These are phyloP conservation scores for Dalbergia cultrata DNA, from an alignment of 306 rosid genomes.

Conservation along the genomic window DNA sequence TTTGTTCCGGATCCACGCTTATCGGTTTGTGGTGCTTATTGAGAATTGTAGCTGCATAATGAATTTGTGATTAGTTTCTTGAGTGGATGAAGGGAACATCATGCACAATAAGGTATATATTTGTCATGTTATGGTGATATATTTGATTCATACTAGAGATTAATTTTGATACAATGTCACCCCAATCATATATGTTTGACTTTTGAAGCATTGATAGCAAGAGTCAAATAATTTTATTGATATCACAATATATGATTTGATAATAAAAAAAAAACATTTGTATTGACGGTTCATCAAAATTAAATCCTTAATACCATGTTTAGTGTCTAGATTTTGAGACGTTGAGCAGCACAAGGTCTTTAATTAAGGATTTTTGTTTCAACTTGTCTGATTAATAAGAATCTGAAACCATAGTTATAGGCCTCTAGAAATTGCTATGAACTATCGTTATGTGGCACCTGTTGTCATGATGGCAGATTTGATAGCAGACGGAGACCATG, in stretches of 20 bases:
- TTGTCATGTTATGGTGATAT: slow-evolving; percentile 3
- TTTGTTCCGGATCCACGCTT: slow-evolving; percentile 66
- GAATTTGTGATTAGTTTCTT: slow-evolving; percentile 44
- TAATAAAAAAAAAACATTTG: no score
- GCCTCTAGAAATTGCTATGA: slow-evolving; percentile 29
- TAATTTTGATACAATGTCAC: no score
- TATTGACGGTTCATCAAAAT: no score
- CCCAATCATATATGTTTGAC: no score
- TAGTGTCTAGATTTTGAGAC: not conserved
- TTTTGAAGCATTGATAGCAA: no score
- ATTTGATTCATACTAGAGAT: not conserved
- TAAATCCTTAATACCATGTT: not conserved
- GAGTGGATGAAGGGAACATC: slow-evolving; percentile 4
- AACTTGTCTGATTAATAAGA: not conserved
- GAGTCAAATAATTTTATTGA: no score
- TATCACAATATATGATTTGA: no score
- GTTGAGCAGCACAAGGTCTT: not conserved
- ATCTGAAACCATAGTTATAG: not conserved
- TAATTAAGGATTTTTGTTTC: slow-evolving; percentile 10
- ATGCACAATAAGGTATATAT: slow-evolving; percentile 3
- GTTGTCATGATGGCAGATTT: slow-evolving; percentile 94
- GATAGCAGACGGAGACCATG: slow-evolving; percentile 89
- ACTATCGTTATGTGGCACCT: slow-evolving; percentile 48
- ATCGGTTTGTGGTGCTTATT: slow-evolving; percentile 72
- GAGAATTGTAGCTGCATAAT: slow-evolving; percentile 73